Evolutionary conservation across 257 asterid species (phyloP), one percentile per base, ranked within the genome.

Genomic region (Solanum appendiculatum): DNA sequence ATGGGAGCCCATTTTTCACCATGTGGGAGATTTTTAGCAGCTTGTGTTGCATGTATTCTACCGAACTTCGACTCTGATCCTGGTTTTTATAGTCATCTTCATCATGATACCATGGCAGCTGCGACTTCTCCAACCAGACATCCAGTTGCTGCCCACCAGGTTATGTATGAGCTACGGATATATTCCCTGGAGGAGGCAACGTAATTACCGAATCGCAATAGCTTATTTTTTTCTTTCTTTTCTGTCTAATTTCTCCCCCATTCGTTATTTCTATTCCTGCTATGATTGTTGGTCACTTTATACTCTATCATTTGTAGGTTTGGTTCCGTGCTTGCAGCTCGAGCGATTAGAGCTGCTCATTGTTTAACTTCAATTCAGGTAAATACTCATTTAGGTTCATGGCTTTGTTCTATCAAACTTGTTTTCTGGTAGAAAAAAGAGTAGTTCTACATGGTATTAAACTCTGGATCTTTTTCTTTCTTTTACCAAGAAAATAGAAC

Each of bases 361-460:
- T 97, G 99, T 90, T 94, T 97, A 91, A 97, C 99, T 84, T 95
- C 99, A 37, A 95, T 97, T 90, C 99, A 97, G 98, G 99, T 96
- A 89, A 85, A 92, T 89, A 84, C 29, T 81, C 87, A 87, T 18
- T 88, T 86, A 82, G 33, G 83, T 68, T 69, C 68, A 63, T 84
- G 68, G 29, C 25, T 84, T 58, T 40, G 81, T 69, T 64, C 15
- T 42, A 64, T 37, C 39, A 74, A 82, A 33, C 74, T 16, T 48
- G 63, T n/a, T 64, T 70, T 31, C 68, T 29, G 44, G 37, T 80
- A 31, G 85, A 48, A 34, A 34, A 31, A 81, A 31, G 42, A 78
- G 40, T 42, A 81, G 56, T 48, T 81, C 29, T 81, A 46, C 15
- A 29, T 46, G 85, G 58, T 27, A 48, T 29, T 29, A 29, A 29